A percentile compares a stretch with the other conserved stretches of the same genome.
Evolutionary conservation across 257 asterid genomes (phyloP).

Genomic region (Solanum paucissectum): DNA sequence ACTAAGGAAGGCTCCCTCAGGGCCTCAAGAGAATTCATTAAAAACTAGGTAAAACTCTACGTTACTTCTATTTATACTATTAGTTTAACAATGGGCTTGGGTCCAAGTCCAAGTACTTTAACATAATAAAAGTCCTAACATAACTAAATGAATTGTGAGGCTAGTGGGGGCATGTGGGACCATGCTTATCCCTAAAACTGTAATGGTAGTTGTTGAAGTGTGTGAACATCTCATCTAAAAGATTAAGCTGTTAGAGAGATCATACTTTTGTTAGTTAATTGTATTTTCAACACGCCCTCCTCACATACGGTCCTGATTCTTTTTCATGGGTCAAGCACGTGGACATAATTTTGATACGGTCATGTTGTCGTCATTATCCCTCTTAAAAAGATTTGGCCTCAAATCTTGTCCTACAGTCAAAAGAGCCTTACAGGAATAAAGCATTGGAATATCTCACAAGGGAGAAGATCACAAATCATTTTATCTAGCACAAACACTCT

Average conservation of each 20-base stretch:
- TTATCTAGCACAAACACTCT: neutral
- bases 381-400: neutral
- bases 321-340: too few relatives aligned
- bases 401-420: neutral
- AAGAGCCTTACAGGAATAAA: neutral
- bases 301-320: too few relatives aligned
- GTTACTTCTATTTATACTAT: neutral
- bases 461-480: neutral
- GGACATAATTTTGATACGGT: too few relatives aligned
- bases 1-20: neutral
- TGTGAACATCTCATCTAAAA: neutral
- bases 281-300: too few relatives aligned
- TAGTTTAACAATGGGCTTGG: neutral
- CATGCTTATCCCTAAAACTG: neutral
- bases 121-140: neutral
- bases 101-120: neutral
- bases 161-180: neutral
- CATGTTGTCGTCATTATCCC: neutral
- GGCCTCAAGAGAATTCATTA: neutral
- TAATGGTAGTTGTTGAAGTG: neutral
- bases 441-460: neutral
- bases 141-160: neutral
- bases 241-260: too few relatives aligned
- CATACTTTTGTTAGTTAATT: too few relatives aligned
- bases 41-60: neutral